Conservation (phyloP, 768 basidiomycete genomes). For the Tulasnella sp. region DNA sequence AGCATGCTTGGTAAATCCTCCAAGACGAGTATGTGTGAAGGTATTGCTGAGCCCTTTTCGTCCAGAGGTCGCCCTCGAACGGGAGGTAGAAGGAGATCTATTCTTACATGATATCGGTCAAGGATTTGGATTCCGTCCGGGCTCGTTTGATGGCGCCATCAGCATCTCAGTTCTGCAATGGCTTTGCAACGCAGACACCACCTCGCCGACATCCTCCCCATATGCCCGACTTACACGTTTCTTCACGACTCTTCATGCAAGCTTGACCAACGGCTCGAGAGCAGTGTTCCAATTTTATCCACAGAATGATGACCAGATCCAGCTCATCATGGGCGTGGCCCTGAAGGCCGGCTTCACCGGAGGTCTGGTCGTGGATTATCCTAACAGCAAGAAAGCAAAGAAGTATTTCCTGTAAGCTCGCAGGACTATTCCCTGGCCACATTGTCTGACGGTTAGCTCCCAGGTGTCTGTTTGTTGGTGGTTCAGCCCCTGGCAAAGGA, state of each 20-base stretch:
- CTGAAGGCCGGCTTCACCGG: slow-evolving; percentile 95
- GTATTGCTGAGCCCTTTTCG: not conserved
- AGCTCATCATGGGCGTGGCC: slow-evolving; percentile 85
- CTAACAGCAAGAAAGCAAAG: slow-evolving; percentile 89
- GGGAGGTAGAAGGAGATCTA: slow-evolving; percentile 92
- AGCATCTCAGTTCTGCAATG: slow-evolving; percentile 99
- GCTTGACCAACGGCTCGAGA: slow-evolving; percentile 74
- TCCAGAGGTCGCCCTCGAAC: slow-evolving; percentile 86
- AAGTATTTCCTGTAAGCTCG: slow-evolving; percentile 66
- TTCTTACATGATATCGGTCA: slow-evolving; percentile 98
- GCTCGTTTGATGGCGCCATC: slow-evolving; percentile 96
- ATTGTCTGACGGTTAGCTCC: not conserved
- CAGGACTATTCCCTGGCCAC: not conserved
- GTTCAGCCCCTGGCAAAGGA: slow-evolving; percentile 43
- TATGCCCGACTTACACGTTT: slow-evolving; percentile 78
- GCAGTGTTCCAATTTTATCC: slow-evolving; percentile 95
- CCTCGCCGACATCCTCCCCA: slow-evolving; percentile 80
- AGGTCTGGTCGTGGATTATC: slow-evolving; percentile 93
- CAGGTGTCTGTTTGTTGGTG: slow-evolving; percentile 78
- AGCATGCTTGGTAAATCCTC: slow-evolving; percentile 81
- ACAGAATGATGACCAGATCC: slow-evolving; percentile 92
- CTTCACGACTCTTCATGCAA: slow-evolving; percentile 87
- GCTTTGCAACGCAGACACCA: slow-evolving; percentile 93
- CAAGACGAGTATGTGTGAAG: not conserved
- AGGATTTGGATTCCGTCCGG: slow-evolving; percentile 93